Conservation (phyloP, 139 green algal species). For the Chlorella vulgaris region DNA sequence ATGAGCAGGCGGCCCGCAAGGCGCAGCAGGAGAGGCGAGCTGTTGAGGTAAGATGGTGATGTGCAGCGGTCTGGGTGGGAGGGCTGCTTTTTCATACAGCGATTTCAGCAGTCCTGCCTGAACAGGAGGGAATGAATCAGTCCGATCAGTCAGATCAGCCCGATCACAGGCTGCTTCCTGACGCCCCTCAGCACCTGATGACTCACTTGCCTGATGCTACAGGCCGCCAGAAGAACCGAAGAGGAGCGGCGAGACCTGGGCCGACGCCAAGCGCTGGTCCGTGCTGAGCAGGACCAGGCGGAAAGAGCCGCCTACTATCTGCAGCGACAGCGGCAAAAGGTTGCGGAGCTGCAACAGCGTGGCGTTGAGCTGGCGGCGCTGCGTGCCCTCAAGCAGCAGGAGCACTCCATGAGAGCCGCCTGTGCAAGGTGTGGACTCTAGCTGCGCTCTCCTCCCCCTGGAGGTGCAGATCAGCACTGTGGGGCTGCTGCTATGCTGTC, state of each 20-base stretch:
- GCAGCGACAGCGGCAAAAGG: neutral
- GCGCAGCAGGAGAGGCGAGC: conserved; percentile 14
- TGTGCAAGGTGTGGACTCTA: neutral
- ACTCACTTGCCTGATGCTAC: neutral
- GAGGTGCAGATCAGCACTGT: too few relatives aligned
- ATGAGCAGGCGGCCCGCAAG: conserved; percentile 7
- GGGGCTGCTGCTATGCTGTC: neutral
- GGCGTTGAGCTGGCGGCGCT: conserved; percentile 15
- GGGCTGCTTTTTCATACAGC: neutral
- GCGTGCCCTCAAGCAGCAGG: conserved; percentile 18
- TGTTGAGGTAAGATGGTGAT: neutral
- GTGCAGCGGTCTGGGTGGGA: neutral
- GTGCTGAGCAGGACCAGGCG: conserved; percentile 1
- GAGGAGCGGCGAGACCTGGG: conserved; percentile 20
- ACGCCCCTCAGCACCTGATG: neutral
- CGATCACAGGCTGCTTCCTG: neutral
- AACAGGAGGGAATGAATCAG: neutral
- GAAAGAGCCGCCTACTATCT: neutral
- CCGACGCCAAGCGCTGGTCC: neutral
- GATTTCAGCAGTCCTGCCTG: neutral
- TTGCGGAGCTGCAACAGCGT: conserved; percentile 12
- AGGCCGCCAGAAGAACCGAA: conserved; percentile 8
- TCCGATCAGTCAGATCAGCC: neutral
- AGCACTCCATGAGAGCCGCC: neutral
- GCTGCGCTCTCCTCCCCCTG: neutral